Evolutionary conservation across 179 eudicot species (phyloP).

Genomic region (Silene noctiflora): DNA sequence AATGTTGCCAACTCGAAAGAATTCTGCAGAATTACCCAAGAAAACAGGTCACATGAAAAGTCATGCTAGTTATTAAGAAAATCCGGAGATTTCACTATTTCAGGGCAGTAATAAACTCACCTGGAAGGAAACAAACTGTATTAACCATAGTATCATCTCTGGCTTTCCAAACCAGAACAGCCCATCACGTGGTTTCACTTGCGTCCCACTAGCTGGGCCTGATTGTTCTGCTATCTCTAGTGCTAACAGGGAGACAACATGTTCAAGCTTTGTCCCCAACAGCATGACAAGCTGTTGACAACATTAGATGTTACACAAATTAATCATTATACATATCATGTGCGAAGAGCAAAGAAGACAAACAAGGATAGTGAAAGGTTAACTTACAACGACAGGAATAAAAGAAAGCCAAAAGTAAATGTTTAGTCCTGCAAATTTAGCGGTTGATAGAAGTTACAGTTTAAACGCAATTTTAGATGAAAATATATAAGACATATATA

Average conservation of each 20-base stretch:
- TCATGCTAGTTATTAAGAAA: not conserved
- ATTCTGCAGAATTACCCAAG: slow-evolving; percentile 34
- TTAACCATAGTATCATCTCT: slow-evolving; percentile 39
- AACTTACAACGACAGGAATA: slow-evolving; percentile 45
- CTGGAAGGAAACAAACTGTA: slow-evolving; percentile 52
- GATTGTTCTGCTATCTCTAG: slow-evolving; percentile 39
- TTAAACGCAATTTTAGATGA: not conserved
- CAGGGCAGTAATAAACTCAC: slow-evolving; percentile 18
- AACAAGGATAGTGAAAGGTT: not conserved
- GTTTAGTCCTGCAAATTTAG: slow-evolving; percentile 40
- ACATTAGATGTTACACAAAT: slow-evolving; percentile 5
- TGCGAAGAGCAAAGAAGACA: not conserved
- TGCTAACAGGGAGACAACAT: slow-evolving; percentile 47
- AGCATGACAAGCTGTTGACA: slow-evolving; percentile 41
- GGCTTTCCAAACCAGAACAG: slow-evolving; percentile 57
- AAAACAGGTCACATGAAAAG: not conserved
- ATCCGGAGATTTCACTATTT: not conserved
- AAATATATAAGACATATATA: not conserved
- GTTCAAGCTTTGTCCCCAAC: slow-evolving; percentile 53
- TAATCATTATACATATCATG: not conserved
- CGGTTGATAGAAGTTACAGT: not conserved
- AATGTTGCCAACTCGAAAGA: slow-evolving; percentile 53
- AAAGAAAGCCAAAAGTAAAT: slow-evolving; percentile 54
- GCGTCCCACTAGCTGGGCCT: slow-evolving; percentile 34
- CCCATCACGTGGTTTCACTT: slow-evolving; percentile 51